A percentile compares a stretch with the other conserved stretches of the same genome.
Evolutionary conservation across 139 green algal genomes (phyloP).

Genomic region (Micromonas pusilla): DNA sequence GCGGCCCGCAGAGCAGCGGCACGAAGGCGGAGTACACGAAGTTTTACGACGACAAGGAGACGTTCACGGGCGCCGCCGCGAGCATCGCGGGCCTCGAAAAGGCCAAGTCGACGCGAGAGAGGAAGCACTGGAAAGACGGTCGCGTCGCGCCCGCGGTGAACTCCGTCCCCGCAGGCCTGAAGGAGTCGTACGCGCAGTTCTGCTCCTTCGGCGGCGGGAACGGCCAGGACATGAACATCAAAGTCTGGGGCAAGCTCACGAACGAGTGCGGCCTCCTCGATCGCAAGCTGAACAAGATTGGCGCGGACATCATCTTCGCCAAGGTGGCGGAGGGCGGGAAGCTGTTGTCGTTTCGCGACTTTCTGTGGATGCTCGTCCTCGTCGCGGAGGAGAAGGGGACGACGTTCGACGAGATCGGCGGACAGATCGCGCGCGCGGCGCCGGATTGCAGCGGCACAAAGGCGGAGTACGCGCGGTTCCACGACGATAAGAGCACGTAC

Average conservation of each 20-base stretch:
- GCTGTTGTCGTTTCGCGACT: not conserved
- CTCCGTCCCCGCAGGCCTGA: no score
- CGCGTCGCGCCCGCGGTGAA: not conserved
- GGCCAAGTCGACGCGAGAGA: not conserved
- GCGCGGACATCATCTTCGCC: constrained; percentile 56
- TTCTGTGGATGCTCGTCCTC: not conserved
- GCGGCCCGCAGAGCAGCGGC: not conserved
- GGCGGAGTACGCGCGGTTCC: not conserved
- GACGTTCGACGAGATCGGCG: not conserved
- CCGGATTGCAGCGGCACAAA: not conserved
- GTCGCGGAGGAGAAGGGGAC: not conserved
- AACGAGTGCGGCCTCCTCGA: constrained; percentile 50
- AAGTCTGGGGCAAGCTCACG: not conserved
- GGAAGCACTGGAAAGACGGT: not conserved
- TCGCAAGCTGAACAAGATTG: constrained; percentile 37
- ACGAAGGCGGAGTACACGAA: constrained; percentile 2
- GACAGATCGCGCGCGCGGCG: not conserved
- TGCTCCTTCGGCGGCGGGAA: not conserved
- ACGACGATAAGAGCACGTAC: not conserved
- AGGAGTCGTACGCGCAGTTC: not conserved
- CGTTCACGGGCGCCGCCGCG: constrained; percentile 2
- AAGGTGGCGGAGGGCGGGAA: constrained; percentile 33
- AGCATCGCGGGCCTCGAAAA: not conserved
- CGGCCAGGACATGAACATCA: not conserved
- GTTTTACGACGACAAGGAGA: constrained; percentile 25